A percentile compares a stretch with the other conserved stretches of the same genome.
Evolutionary conservation across 139 green algal genomes (phyloP).

Genomic region (Zygnema circumcarinatum): DNA sequence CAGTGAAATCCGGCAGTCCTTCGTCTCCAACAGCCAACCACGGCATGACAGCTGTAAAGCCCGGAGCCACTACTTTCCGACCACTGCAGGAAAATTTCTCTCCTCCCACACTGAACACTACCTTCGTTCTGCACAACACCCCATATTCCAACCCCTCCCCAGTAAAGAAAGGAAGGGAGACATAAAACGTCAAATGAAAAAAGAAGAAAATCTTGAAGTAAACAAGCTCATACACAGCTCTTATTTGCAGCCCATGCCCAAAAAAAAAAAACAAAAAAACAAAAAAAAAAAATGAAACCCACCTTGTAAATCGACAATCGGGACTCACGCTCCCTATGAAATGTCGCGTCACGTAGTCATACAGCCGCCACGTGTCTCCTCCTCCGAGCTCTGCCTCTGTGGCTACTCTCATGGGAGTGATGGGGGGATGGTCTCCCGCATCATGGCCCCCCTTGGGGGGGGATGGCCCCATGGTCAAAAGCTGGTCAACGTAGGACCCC

Average conservation of each 20-base stretch:
- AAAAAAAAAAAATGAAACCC: too few species aligned
- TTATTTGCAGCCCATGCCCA: too few species aligned
- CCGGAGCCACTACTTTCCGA: constrained; percentile 18
- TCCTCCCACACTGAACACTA: constrained; percentile 32
- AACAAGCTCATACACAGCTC: neutral
- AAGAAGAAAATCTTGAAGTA: constrained; percentile 4
- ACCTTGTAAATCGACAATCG: neutral
- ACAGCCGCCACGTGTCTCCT: constrained; percentile 85
- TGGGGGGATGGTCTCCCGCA: constrained; percentile 88
- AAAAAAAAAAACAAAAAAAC: too few species aligned
- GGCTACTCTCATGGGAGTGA: constrained; percentile 81
- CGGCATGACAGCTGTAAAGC: constrained; percentile 78
- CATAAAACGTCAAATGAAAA: too few species aligned
- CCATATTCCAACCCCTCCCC: too few species aligned
- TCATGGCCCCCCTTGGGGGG: constrained; percentile 69
- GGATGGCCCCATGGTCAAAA: constrained; percentile 63
- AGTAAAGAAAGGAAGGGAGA: neutral
- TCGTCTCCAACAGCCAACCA: constrained; percentile 74
- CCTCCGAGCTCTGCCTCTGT: constrained; percentile 77
- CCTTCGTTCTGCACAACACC: constrained; percentile 50
- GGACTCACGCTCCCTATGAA: constrained; percentile 83
- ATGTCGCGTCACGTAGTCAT: constrained; percentile 83
- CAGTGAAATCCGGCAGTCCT: constrained; percentile 66
- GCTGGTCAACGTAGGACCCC: constrained; percentile 75
- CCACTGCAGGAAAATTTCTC: constrained; percentile 82